Conservation (phyloP, 495 filamentous ascomycete genomes). For the Pseudevernia furfuracea region DNA sequence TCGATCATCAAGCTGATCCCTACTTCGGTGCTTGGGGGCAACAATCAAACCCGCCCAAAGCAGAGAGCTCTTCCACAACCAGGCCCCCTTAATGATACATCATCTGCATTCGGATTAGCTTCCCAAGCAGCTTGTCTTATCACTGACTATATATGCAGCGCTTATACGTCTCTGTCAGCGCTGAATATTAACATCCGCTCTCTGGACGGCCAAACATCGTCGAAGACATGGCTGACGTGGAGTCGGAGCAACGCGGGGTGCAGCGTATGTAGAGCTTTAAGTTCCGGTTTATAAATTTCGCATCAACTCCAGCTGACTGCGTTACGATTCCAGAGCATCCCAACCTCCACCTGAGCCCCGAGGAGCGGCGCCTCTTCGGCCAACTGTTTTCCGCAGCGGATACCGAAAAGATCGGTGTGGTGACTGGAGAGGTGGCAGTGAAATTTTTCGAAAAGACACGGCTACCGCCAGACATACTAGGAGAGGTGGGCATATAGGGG, state of each 20-base stretch:
- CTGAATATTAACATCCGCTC: not conserved
- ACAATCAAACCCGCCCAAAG: not conserved
- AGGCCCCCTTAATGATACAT: not conserved
- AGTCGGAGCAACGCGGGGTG: conserved; percentile 14
- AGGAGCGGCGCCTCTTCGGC: conserved; percentile 89
- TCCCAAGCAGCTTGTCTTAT: not conserved
- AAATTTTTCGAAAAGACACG: conserved; percentile 97
- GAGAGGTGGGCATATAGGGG: conserved; percentile 58
- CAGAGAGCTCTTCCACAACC: conserved; percentile 1
- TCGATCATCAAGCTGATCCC: conserved; percentile 14
- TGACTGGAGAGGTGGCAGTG: conserved; percentile 92
- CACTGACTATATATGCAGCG: not conserved
- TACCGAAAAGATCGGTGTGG: conserved; percentile 80
- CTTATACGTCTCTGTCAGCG: not conserved
- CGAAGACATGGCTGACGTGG: conserved; percentile 21
- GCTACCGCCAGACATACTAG: conserved; percentile 72
- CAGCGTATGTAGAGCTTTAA: conserved; percentile 2
- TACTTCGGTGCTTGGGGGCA: conserved; percentile 1
- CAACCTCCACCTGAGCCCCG: conserved; percentile 77
- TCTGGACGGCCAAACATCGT: conserved; percentile 5
- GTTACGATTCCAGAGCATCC: conserved; percentile 35
- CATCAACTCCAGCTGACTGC: conserved; percentile 1
- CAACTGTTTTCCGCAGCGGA: conserved; percentile 88
- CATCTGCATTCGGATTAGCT: not conserved
- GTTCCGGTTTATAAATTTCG: too few species aligned